Conservation (phyloP, 73 alveolate genomes). For the Blepharisma stoltei region DNA sequence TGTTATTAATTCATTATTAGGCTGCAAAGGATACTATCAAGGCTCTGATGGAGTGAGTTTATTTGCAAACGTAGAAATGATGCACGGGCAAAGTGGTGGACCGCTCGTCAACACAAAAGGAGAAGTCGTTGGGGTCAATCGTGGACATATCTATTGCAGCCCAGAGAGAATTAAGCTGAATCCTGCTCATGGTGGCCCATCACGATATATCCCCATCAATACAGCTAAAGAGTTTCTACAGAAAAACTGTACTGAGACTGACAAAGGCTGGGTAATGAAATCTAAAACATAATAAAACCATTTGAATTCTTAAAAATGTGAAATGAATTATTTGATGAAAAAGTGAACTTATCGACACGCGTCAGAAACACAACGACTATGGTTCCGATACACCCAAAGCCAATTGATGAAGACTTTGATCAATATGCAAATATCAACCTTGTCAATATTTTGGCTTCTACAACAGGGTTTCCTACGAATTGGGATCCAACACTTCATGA, state of each 20-base stretch:
- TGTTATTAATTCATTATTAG: not conserved
- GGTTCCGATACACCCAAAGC: too few relatives aligned
- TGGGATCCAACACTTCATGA: too few relatives aligned
- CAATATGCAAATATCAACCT: too few relatives aligned
- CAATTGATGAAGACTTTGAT: too few relatives aligned
- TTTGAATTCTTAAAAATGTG: not conserved
- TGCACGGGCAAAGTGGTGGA: constrained; percentile 31
- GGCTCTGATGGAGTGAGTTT: not conserved
- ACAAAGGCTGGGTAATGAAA: not conserved
- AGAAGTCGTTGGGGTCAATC: not conserved
- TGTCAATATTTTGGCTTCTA: too few relatives aligned
- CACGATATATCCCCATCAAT: not conserved
- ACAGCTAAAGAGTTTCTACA: not conserved
- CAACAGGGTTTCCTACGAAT: too few relatives aligned
- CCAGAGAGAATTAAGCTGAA: not conserved
- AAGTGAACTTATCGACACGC: too few relatives aligned
- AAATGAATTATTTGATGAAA: too few relatives aligned
- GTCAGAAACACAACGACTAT: too few relatives aligned
- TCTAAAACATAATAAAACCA: not conserved
- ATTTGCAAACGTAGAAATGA: not conserved
- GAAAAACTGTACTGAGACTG: not conserved
- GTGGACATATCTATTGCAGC: constrained; percentile 13
- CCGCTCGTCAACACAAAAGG: constrained; percentile 18
- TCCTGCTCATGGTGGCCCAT: constrained; percentile 16
- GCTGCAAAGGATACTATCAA: not conserved